These are phyloP conservation scores for Clohesyomyces aquaticus DNA, from an alignment of 495 filamentous ascomycete species.

Conservation along the genomic window DNA sequence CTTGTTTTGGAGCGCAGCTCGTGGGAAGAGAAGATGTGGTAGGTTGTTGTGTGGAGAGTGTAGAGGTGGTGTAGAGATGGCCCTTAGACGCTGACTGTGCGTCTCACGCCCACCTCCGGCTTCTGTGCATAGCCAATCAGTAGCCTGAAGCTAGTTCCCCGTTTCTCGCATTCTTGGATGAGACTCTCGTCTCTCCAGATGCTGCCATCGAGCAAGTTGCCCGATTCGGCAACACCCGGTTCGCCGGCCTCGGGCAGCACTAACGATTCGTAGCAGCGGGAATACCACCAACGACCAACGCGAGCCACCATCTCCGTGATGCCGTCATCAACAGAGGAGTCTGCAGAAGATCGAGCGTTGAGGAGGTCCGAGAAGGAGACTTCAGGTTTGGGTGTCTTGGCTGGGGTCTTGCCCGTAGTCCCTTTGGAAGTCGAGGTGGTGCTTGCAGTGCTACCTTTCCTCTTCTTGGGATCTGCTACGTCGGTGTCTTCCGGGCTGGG, in stretches of 20 bases:
- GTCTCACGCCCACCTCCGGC: conserved; percentile 60
- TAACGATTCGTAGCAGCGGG: conserved; percentile 79
- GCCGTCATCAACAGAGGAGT: conserved; percentile 60
- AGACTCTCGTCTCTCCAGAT: conserved; percentile 82
- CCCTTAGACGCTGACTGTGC: conserved; percentile 59
- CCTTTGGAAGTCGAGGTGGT: conserved; percentile 29
- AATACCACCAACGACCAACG: conserved; percentile 97
- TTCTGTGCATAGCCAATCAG: conserved; percentile 91
- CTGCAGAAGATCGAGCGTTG: conserved; percentile 16
- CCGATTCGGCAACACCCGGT: conserved; percentile 18
- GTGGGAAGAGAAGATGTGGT: conserved; percentile 9
- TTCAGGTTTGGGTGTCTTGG: conserved; percentile 33
- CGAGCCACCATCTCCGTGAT: conserved; percentile 90
- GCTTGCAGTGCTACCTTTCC: conserved; percentile 28
- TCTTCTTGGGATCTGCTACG: conserved; percentile 30
- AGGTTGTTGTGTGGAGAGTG: not conserved
- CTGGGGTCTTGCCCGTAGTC: not conserved
- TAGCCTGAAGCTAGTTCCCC: conserved; percentile 84
- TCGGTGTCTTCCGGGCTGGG: conserved; percentile 40
- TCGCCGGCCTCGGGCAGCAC: conserved; percentile 57
- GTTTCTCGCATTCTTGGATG: conserved; percentile 81
- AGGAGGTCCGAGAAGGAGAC: conserved; percentile 46
- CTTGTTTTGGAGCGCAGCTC: conserved; percentile 35
- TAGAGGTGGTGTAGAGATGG: not conserved
- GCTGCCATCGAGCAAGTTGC: conserved; percentile 49